Evolutionary conservation across 139 green algal genomes (phyloP).

Genomic region (Auxenochlorella pyrenoidosa): DNA sequence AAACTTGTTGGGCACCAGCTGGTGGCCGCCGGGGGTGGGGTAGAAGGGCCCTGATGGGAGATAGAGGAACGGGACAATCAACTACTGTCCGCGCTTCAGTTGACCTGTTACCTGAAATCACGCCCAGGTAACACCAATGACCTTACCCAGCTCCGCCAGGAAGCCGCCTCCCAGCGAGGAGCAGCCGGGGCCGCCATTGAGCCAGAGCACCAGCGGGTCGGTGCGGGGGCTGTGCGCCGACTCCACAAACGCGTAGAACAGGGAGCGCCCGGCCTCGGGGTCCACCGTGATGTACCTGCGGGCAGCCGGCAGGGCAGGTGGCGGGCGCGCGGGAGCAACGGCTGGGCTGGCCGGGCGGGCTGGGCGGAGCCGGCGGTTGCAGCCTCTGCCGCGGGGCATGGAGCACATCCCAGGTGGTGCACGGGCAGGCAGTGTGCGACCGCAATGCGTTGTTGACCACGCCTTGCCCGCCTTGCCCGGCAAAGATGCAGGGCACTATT

Average conservation of each 20-base stretch:
- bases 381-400: too few species aligned
- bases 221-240: slow-evolving; percentile 3
- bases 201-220: slow-evolving; percentile 78
- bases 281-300: slow-evolving; percentile 86
- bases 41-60: too few species aligned
- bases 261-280: slow-evolving; percentile 63
- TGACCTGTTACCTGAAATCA: too few species aligned
- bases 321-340: too few species aligned
- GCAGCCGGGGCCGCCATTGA: slow-evolving; percentile 90
- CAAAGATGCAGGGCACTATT: too few species aligned
- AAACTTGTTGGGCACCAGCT: slow-evolving; percentile 69
- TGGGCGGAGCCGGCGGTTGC: too few species aligned
- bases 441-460: too few species aligned
- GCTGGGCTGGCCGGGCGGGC: too few species aligned
- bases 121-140: too few species aligned
- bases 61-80: too few species aligned
- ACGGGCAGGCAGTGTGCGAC: too few species aligned
- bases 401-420: background rate
- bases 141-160: slow-evolving; percentile 87
- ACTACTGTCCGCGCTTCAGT: too few species aligned
- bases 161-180: slow-evolving; percentile 85
- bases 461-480: background rate
- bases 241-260: slow-evolving; percentile 82
- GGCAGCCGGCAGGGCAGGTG: background rate
- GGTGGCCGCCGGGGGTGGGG: slow-evolving; percentile 48